phyloP scores from a whole-genome alignment of 495 filamentous ascomycete genomes.

The Hypoxylon subgilvum region DNA sequence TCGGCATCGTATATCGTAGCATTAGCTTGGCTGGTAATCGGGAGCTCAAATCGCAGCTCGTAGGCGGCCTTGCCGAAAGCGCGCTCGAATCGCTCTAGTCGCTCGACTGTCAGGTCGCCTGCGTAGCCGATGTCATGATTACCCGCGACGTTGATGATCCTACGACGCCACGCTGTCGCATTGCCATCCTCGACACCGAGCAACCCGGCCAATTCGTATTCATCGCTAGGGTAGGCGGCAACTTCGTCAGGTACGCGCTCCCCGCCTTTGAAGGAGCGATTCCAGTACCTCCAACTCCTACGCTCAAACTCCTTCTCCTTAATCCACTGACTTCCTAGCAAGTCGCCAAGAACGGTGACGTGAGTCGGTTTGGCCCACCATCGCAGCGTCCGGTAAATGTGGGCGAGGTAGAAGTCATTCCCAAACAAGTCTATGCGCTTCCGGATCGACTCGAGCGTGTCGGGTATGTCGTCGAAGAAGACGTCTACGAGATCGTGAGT shows the following conservation, averaged over 20 bases:
- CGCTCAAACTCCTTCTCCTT: constrained; percentile 78
- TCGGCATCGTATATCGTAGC: constrained; percentile 44
- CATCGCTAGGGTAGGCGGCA: constrained; percentile 52
- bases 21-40: constrained; percentile 43
- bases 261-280: constrained; percentile 74
- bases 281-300: constrained; percentile 79
- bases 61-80: constrained; percentile 88
- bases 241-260: constrained; percentile 70
- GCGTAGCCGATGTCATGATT: constrained; percentile 98
- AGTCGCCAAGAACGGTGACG: constrained; percentile 84
- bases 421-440: constrained; percentile 88
- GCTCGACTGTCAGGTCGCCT: constrained; percentile 76
- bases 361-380: constrained; percentile 87
- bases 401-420: constrained; percentile 93
- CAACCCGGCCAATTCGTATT: constrained; percentile 59
- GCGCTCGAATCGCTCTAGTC: constrained; percentile 78
- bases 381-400: constrained; percentile 84
- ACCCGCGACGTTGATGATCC: constrained; percentile 86
- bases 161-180: constrained; percentile 67
- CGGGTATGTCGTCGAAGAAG: constrained; percentile 67
- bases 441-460: constrained; percentile 63
- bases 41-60: constrained; percentile 75
- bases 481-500: constrained; percentile 61
- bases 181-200: constrained; percentile 48
- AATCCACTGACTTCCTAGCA: constrained; percentile 97